Evolutionary conservation across 2,329 filamentous ascomycete genomes (phyloP), one percentile per base, ranked within the genome.

Genomic region (Venturia oleaginea): DNA sequence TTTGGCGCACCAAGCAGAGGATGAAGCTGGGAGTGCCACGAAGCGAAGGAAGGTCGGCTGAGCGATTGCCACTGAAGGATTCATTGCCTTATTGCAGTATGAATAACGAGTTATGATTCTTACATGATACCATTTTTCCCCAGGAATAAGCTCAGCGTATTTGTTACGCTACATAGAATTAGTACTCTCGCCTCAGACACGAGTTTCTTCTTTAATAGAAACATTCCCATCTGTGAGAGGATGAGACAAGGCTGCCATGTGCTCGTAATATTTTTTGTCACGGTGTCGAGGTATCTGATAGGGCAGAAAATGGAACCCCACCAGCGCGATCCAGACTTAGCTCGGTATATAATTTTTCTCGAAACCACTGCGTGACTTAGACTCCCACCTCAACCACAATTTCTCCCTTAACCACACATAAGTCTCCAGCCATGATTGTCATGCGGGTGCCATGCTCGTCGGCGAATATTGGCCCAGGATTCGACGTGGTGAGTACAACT

Each of bases 381-480:
- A 4, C 30, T n/a, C 51, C 13, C 51, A 32, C 51, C 30, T 11
- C 17, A 30, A 2, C 51, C 7, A 17, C 24, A 55, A 8, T 17
- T 24, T 10, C 22, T 27, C 11, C 46, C n/a, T 27, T 4, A 51
- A 1, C 42, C 4, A 22, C 22, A 42, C n/a, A n/a, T 19, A 22
- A 24, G 15, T 4, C 10, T 27, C 10, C 42, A 6, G 27, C 0
- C 34, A 63, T 63, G 62, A 62, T 83, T 17, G 54, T 37, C 70
- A 90, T 92, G 81, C 86, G 84, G 78, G 91, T 91, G 67, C 93
- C 93, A 68, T 95, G 91, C 80, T 97, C 93, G 66, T 97, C 92
- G 67, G 93, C 93, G 79, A 97, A 97, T 81, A 97, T 97, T 74
- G 93, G 82, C 70, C 93, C 93, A 60, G 93, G 93, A 66, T 99